Base-by-base conservation (phyloP, 2,329 filamentous ascomycete species). In the Colletotrichum chrysophilum region DNA sequence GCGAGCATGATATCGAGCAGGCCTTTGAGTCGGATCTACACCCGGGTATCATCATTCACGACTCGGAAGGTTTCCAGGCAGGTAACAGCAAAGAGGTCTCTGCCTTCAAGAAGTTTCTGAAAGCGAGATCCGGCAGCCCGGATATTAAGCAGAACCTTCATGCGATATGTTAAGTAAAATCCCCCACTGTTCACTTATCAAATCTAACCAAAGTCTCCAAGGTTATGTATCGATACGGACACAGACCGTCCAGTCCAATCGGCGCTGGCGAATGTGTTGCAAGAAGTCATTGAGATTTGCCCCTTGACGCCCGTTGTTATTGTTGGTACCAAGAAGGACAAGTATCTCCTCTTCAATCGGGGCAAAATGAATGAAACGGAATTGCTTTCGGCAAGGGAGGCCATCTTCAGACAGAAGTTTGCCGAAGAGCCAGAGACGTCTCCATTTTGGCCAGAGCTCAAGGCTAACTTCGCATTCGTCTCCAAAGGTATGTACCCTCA, bases 241-340 rank as follows among this genome's bases (percentile, higher is more conserved):
- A 79, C 78, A 28, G 79, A 78, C 34, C 76, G 79, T 55, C 76
- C 79, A 24, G 76, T 81, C 5, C 78, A 81, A 58, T 78, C 78
- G n/a, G 80, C 79, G 5, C 71, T 81, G 21, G 79, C 77, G 60
- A 80, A 79, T 26, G 79, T 81, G 10, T 77, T 81, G 24, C 71
- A 79, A 21, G 70, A 77, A 13, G 77, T 81, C 5, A 75, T 77
- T 6, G 71, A 74, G 26, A 77, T 77, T n/a, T 76, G 77, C 6
- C 74, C 78, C 6, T 66, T 71, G 18, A 78, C 79, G 6, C 80
- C 80, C 2, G 78, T 81, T 1, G 68, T 81, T 21, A 67, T 81
- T 8, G 79, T 81, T 21, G 79, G 80, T 7, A 81, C 80, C 0
- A 81, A 80, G 71, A 81, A 81, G 74, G 80, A 81, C 34, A 75